A percentile compares a stretch with the other conserved stretches of the same genome.
phyloP scores from a whole-genome alignment of 306 rosid genomes.

The Quercus rubra region DNA sequence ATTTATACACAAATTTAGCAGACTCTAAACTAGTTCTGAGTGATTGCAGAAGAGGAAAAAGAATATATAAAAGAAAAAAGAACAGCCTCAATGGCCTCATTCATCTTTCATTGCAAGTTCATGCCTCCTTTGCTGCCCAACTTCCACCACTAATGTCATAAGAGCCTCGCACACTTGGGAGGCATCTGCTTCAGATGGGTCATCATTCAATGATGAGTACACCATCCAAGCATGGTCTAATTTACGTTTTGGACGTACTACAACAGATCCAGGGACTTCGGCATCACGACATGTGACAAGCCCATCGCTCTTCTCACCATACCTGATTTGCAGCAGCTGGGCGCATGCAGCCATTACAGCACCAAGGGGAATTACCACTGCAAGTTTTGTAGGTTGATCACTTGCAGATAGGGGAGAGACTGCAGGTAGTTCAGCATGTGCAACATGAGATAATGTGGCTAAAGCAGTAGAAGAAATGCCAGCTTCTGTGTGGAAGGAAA shows the following conservation, averaged over 20 bases:
- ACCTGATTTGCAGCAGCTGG: slow-evolving; percentile 80
- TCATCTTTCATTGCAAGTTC: slow-evolving; percentile 65
- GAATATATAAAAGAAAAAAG: slow-evolving; percentile 15
- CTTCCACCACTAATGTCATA: slow-evolving; percentile 72
- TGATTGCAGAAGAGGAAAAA: neutral
- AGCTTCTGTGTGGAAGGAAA: slow-evolving; percentile 87
- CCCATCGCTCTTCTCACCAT: slow-evolving; percentile 92
- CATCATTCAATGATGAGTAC: slow-evolving; percentile 62
- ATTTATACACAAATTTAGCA: no score
- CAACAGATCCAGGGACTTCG: slow-evolving; percentile 87
- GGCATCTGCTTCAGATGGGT: slow-evolving; percentile 73
- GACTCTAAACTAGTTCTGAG: no score
- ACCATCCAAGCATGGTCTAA: slow-evolving; percentile 99
- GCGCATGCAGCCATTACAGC: slow-evolving; percentile 99
- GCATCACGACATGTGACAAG: slow-evolving; percentile 90
- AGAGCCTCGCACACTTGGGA: slow-evolving; percentile 97
- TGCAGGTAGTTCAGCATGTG: slow-evolving; percentile 80
- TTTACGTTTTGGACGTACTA: slow-evolving; percentile 76
- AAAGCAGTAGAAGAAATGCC: slow-evolving; percentile 72
- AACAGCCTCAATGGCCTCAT: slow-evolving; percentile 20
- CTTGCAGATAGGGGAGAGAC: slow-evolving; percentile 48
- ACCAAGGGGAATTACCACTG: slow-evolving; percentile 86
- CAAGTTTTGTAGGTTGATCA: slow-evolving; percentile 57
- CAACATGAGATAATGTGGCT: slow-evolving; percentile 81
- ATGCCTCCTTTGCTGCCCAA: slow-evolving; percentile 63